Conservation (phyloP, 2,329 filamentous ascomycete species). For the Sporothrix brunneoviolacea region DNA sequence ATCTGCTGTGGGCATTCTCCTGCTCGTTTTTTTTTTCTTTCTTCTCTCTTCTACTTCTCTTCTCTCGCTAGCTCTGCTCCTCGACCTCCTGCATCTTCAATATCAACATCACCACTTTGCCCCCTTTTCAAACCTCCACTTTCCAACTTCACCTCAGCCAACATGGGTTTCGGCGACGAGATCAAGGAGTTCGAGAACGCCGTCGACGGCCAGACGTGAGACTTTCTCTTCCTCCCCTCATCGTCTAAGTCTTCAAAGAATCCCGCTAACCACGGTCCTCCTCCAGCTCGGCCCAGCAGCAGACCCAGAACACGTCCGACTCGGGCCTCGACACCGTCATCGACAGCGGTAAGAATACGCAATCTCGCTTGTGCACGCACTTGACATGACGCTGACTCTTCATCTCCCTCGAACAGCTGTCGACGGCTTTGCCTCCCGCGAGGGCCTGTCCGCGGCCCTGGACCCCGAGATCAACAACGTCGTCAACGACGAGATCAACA, state of each 20-base stretch:
- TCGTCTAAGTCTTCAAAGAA: too few relatives aligned
- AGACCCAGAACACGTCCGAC: constrained; percentile 22
- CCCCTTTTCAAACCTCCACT: background rate
- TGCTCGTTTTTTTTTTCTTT: background rate
- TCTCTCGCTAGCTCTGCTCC: background rate
- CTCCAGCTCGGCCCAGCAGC: constrained; percentile 26
- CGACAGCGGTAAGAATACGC: constrained; percentile 24
- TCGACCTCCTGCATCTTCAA: background rate
- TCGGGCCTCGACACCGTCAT: constrained; percentile 27
- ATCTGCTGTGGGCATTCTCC: too few relatives aligned
- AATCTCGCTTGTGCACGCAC: background rate
- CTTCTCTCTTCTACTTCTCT: background rate
- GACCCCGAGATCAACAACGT: constrained; percentile 31
- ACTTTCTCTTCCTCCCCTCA: background rate
- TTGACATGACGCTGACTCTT: background rate
- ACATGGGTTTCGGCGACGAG: constrained; percentile 22
- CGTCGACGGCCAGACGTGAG: constrained; percentile 25
- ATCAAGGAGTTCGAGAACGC: constrained; percentile 27
- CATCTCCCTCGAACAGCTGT: constrained; percentile 19
- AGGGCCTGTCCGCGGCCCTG: constrained; percentile 25
- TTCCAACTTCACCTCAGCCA: constrained; percentile 6
- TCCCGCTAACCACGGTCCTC: background rate
- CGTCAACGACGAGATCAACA: constrained; percentile 30
- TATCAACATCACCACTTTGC: background rate
- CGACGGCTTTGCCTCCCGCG: constrained; percentile 27